Evolutionary conservation across 768 basidiomycete species (phyloP).

Genomic region (Boletus reticulatus): DNA sequence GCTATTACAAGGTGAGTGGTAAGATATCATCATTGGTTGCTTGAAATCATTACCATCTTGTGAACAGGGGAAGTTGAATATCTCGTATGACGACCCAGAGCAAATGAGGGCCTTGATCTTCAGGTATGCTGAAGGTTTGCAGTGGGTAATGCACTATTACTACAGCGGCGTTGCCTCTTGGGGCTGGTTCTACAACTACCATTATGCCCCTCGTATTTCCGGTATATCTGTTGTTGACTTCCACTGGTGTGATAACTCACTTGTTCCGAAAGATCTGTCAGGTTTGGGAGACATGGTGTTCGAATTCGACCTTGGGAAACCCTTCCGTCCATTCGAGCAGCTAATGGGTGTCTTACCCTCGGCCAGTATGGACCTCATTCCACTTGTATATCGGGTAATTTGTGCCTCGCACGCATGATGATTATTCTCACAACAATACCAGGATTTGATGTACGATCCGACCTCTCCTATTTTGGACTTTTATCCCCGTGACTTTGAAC

Average conservation of each 20-base stretch:
- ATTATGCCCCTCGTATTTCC: constrained; percentile 95
- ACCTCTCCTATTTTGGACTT: constrained; percentile 91
- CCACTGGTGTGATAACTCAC: background rate
- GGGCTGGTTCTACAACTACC: constrained; percentile 99
- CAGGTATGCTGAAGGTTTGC: constrained; percentile 89
- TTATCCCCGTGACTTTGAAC: constrained; percentile 89
- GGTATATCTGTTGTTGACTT: constrained; percentile 46
- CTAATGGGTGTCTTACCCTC: constrained; percentile 96
- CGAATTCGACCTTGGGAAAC: constrained; percentile 79
- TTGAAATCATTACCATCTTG: constrained; percentile 11
- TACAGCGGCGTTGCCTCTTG: constrained; percentile 96
- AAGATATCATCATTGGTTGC: background rate
- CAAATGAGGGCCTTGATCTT: constrained; percentile 70
- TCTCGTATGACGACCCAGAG: constrained; percentile 68
- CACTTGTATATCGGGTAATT: constrained; percentile 76
- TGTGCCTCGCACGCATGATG: background rate
- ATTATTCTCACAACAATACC: background rate
- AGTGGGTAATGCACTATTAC: constrained; percentile 99
- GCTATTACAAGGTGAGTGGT: constrained; percentile 85
- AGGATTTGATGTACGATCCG: constrained; percentile 88
- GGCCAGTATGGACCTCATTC: constrained; percentile 88
- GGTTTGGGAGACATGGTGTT: constrained; percentile 79
- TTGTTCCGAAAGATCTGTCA: constrained; percentile 45
- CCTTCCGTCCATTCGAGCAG: constrained; percentile 93
- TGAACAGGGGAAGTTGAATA: constrained; percentile 78